Percentiles rank a stretch among this genome's conserved stretches.
Evolutionary conservation across 2,329 filamentous ascomycete genomes (phyloP).

Genomic region (Aspergillus caelatus): DNA sequence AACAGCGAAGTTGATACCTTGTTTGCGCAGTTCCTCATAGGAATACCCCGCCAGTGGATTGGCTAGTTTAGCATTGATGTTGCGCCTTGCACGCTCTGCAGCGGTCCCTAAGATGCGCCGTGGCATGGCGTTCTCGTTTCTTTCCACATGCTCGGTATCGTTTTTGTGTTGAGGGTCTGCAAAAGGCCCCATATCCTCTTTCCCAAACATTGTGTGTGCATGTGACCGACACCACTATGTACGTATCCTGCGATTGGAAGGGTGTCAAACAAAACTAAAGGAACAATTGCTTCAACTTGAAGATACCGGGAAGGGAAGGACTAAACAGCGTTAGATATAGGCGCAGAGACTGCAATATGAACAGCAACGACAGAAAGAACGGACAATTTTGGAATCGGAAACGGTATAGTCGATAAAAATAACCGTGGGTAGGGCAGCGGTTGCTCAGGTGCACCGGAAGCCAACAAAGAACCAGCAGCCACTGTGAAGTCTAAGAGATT

Average conservation of each 20-base stretch:
- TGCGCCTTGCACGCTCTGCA: constrained; percentile 44
- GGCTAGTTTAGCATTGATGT: constrained; percentile 54
- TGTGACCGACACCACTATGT: not conserved
- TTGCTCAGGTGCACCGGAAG: not conserved
- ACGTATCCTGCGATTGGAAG: not conserved
- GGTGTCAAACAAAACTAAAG: not conserved
- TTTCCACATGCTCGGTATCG: constrained; percentile 16
- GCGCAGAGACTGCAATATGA: not conserved
- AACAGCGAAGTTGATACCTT: constrained; percentile 62
- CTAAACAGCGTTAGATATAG: not conserved
- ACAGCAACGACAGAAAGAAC: not conserved
- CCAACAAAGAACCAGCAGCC: constrained; percentile 1
- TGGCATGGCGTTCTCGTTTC: constrained; percentile 25
- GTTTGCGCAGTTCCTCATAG: constrained; percentile 55
- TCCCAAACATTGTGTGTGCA: constrained; percentile 8
- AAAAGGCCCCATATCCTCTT: constrained; percentile 13
- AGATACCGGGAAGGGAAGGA: not conserved
- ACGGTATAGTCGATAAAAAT: not conserved
- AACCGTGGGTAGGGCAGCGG: constrained; percentile 3
- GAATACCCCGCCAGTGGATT: constrained; percentile 56
- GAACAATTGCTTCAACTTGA: not conserved
- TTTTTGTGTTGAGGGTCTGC: constrained; percentile 10
- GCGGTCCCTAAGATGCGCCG: constrained; percentile 33
- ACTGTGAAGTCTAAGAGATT: not conserved
- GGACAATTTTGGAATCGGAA: not conserved